These are phyloP conservation scores for Lentinula sp. DNA, from an alignment of 768 basidiomycete genomes.

Conservation along the genomic window DNA sequence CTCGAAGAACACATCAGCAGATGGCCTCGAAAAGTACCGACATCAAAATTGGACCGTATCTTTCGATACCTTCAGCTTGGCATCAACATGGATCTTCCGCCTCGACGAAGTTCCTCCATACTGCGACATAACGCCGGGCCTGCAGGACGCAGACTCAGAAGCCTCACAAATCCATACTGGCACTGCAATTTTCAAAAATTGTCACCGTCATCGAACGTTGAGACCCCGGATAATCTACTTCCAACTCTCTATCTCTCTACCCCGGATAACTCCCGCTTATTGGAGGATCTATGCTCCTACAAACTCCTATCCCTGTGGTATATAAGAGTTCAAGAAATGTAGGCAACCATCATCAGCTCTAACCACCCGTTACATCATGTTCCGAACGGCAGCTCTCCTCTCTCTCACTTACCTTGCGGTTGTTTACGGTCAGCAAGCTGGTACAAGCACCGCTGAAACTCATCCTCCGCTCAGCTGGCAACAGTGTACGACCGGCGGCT, in stretches of 20 bases:
- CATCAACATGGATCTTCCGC: not conserved
- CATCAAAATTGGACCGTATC: not conserved
- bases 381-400: constrained; percentile 18
- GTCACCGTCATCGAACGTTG: not conserved
- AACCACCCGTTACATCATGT: constrained; percentile 12
- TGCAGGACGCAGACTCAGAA: not conserved
- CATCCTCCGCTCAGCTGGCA: constrained; percentile 34
- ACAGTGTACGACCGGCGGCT: constrained; percentile 28
- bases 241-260: not conserved
- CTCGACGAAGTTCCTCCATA: not conserved
- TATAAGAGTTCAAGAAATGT: not conserved
- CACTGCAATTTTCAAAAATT: not conserved
- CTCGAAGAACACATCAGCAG: not conserved
- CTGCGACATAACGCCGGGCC: not conserved
- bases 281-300: not conserved
- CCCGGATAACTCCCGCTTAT: not conserved
- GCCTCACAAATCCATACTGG: not conserved
- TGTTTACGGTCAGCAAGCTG: constrained; percentile 35
- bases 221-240: not conserved
- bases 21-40: not conserved
- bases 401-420: constrained; percentile 21
- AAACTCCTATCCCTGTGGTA: not conserved
- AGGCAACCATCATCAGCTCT: not conserved
- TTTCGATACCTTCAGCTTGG: not conserved
- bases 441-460: constrained; percentile 32